Evolutionary conservation across 2,329 filamentous ascomycete species (phyloP).

Genomic region (Cladobotryum protrusum): DNA sequence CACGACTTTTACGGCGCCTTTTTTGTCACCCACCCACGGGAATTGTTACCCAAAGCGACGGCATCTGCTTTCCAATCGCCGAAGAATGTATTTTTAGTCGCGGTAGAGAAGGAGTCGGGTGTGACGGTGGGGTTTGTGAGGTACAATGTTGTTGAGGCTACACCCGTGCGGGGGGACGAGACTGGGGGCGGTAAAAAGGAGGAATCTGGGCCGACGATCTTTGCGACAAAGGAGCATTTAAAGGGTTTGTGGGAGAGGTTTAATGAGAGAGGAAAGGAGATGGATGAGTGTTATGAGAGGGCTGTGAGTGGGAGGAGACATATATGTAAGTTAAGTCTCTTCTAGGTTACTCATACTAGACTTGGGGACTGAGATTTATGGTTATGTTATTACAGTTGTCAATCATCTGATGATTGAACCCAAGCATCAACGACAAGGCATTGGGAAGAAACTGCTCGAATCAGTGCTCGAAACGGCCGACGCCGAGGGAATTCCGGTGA

Average conservation of each 20-base stretch:
- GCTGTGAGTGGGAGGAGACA: conserved; percentile 13
- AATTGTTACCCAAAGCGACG: conserved; percentile 11
- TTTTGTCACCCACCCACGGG: conserved; percentile 11
- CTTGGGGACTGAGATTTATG: not conserved
- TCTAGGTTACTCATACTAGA: not conserved
- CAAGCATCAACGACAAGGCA: conserved; percentile 15
- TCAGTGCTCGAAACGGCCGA: conserved; percentile 11
- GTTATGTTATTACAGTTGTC: conserved; percentile 10
- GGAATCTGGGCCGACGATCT: conserved; percentile 7
- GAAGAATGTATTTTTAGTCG: conserved; percentile 3
- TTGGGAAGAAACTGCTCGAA: conserved; percentile 13
- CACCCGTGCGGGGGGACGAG: not conserved
- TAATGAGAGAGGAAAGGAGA: conserved; percentile 12
- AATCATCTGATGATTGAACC: conserved; percentile 20
- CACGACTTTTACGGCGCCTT: conserved; percentile 17
- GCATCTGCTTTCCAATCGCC: not conserved
- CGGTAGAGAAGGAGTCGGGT: not conserved
- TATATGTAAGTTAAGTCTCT: conserved; percentile 12
- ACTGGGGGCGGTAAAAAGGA: not conserved
- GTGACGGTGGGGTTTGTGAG: conserved; percentile 8
- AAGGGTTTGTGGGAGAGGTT: conserved; percentile 19
- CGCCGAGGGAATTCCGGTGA: conserved; percentile 5
- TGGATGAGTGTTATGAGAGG: conserved; percentile 17
- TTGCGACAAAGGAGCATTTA: conserved; percentile 13
- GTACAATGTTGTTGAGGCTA: conserved; percentile 1